phyloP scores from a whole-genome alignment of 225 moss, liverwort and hornwort species.

The Sphagnum contortum region DNA sequence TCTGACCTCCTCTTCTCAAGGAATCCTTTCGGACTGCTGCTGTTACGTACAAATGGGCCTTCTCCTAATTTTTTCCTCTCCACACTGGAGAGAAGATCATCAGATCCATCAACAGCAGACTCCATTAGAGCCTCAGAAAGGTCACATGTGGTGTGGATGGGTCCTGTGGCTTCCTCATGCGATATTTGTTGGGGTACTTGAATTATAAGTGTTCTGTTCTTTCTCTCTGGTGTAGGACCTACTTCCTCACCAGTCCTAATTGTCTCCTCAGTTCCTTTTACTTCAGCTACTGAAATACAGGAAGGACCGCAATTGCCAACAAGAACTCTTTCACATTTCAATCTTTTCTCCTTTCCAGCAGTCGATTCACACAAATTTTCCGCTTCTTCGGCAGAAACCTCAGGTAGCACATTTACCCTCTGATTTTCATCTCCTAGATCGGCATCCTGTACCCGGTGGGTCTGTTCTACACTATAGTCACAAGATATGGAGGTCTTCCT shows the following conservation, averaged over 20 bases:
- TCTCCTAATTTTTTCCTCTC: slow-evolving; percentile 10
- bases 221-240: slow-evolving; percentile 14
- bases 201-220: slow-evolving; percentile 42
- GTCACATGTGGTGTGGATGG: slow-evolving; percentile 39
- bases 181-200: slow-evolving; percentile 60
- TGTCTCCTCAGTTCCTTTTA: slow-evolving; percentile 36
- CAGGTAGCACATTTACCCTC: slow-evolving; percentile 10
- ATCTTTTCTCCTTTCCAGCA: slow-evolving; percentile 17
- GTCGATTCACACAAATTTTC: slow-evolving; percentile 11
- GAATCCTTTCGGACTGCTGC: slow-evolving; percentile 15
- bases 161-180: slow-evolving; percentile 63
- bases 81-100: slow-evolving; percentile 7
- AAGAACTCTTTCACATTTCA: slow-evolving; percentile 37
- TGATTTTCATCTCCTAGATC: slow-evolving; percentile 7
- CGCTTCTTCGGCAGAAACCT: no score
- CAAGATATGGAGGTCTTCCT: slow-evolving; percentile 21
- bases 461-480: slow-evolving; percentile 26
- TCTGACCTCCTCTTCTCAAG: slow-evolving; percentile 13
- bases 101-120: slow-evolving; percentile 12
- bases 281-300: slow-evolving; percentile 21
- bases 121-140: slow-evolving; percentile 5
- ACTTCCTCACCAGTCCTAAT: slow-evolving; percentile 6
- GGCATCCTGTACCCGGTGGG: slow-evolving; percentile 11
- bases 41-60: slow-evolving; percentile 17
- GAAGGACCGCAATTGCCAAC: slow-evolving; percentile 15